Evolutionary conservation across 73 alveolate genomes (phyloP), one percentile per base, ranked within the genome.

Genomic region (Symbiodinium pilosum): DNA sequence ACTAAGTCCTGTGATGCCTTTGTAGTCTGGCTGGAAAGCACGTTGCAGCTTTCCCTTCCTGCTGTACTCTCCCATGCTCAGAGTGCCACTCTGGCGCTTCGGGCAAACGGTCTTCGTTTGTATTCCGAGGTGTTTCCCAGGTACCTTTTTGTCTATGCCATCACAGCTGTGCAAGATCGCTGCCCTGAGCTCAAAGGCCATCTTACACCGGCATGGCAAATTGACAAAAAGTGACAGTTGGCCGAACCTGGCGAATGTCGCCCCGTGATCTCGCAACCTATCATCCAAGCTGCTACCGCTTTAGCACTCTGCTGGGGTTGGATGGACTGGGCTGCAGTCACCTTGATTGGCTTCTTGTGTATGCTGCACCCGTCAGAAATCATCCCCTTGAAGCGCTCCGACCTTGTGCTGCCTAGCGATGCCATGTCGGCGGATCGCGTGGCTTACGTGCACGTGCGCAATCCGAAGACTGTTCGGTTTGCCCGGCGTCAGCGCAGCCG

Each of bases 401-500:
- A 84, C 43, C 42, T 84, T 41, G 28, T 84, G 24, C 93, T 84
- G 26, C 93, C 93, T 0, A 9, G 43, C 28, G 93, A 84, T 84
- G 34, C 28, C 8, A 7, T 21, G 43, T 24, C n/a, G 26, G 14
- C 16, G 1, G 51, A 14, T n/a, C 34, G 42, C 3, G 68, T 30
- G 0, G 41, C 51, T 24, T 84, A 43, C 42, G 43, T 84, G 14
- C 42, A 38, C 39, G 9, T 84, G 43, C 41, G 32, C 16, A 84
- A 43, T 2, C 93, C 93, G 75, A 84, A 84, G 41, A 84, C 93
- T 0, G 68, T 24, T 2, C 1, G 68, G 68, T 54, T 56, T 36
- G 94, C 85, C 34, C 68, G 94, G 4, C 43, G 86, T 0, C 94
- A 87, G n/a, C 94, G 56, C 40, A 34, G 42, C 3, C 47, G 94